Base-by-base conservation (phyloP, 2,329 filamentous ascomycete species). In the Dactylellina haptotyla region DNA sequence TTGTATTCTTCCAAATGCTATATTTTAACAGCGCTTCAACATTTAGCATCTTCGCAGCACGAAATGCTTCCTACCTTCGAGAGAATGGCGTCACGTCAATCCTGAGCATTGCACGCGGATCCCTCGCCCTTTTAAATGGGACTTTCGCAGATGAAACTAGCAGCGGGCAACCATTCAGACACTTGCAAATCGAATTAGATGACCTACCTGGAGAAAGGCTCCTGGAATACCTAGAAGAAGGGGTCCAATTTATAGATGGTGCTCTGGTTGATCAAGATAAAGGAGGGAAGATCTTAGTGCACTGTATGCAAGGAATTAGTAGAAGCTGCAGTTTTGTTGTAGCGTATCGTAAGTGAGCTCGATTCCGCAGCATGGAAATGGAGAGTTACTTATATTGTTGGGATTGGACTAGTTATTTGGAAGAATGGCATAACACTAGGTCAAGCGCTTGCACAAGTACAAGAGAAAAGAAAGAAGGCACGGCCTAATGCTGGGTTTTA, bases 391-490 rank as follows among this genome's bases (percentile, higher is more conserved):
- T n/a, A n/a, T n/a, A n/a, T n/a, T n/a, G n/a, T n/a, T n/a, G n/a
- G n/a, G n/a, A n/a, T n/a, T n/a, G n/a, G n/a, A n/a, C n/a, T n/a
- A 72, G 67, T 72, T 25, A 54, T 72, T 12, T 72, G 67, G 67
- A 72, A 72, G 56, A 54, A 65, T 9, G 54, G 43, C 4, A 46
- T 72, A 26, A 59, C 67, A 1, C 59, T 72, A 1, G 53, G 67
- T 5, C 37, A 56, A 39, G 59, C 67, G 12, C 32, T 72, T 5
- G 67, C 65, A 14, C 54, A 48, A 0, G 67, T 72, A 30, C 67
- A 72, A 53, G 67, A 65, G 37, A 72, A 72, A 14, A 41, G 67
- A 14, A 72, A 72, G 54, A 72, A 37, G n/a, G 59, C 67, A 16
- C 50, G 67, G 16, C 67, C 67, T 2, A 72, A 72, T 39, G 20